Percentiles rank a stretch among this genome's conserved stretches.
These are phyloP conservation scores for Thielaviopsis punctulata DNA, from an alignment of 2,329 filamentous ascomycete species.

Conservation along the genomic window DNA sequence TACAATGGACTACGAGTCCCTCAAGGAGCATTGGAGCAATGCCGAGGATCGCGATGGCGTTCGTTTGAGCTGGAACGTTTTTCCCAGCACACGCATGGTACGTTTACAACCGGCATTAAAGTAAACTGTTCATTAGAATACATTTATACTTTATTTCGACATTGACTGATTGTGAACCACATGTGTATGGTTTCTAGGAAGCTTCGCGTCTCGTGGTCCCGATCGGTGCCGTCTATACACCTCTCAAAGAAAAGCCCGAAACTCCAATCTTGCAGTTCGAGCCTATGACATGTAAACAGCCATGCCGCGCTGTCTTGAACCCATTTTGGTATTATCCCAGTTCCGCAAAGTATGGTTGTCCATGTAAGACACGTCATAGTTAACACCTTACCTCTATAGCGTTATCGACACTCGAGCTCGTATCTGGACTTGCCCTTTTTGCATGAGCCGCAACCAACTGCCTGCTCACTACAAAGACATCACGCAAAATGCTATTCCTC, in stretches of 20 bases:
- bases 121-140: not conserved
- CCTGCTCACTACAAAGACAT: slow-evolving; percentile 85
- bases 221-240: slow-evolving; percentile 89
- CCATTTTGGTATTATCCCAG: slow-evolving; percentile 94
- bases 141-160: not conserved
- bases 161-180: slow-evolving; percentile 8
- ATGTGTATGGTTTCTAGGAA: slow-evolving; percentile 41
- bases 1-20: slow-evolving; percentile 73
- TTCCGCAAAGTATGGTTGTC: no score
- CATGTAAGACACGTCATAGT: slow-evolving; percentile 2
- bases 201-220: slow-evolving; percentile 87
- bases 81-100: slow-evolving; percentile 94
- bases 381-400: slow-evolving; percentile 27
- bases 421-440: slow-evolving; percentile 83
- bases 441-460: slow-evolving; percentile 64
- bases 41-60: slow-evolving; percentile 93
- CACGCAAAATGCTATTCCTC: slow-evolving; percentile 63
- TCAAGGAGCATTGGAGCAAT: slow-evolving; percentile 94
- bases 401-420: slow-evolving; percentile 71
- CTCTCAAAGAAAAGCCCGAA: slow-evolving; percentile 84
- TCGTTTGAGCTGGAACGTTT: slow-evolving; percentile 95
- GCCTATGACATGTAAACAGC: slow-evolving; percentile 89
- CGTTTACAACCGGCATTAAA: slow-evolving; percentile 33
- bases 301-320: slow-evolving; percentile 89
- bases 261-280: slow-evolving; percentile 86